Base-by-base conservation (phyloP, 164 flowering plant genomes). In the Houttuynia cordata region DNA sequence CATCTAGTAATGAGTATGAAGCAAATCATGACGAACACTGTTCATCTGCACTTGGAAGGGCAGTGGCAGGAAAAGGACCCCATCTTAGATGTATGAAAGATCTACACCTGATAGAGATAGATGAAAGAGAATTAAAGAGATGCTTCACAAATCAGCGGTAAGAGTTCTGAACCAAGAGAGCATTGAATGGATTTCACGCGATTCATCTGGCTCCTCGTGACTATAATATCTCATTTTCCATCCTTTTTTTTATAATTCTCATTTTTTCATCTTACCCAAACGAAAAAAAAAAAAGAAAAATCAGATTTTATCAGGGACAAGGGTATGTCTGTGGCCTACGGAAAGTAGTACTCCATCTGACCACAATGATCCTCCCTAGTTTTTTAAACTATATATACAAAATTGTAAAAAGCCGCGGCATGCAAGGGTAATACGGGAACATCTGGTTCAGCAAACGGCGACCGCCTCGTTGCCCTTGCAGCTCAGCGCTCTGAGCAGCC, bases 401-500 rank as follows among this genome's bases (percentile, higher is more conserved):
- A 51, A 52, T 52, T 18, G 55, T 9, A 8, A 21, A 52, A 52
- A 18, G 8, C 22, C 10, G 5, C 10, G 10, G 20, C 12, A 23
- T 1, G 23, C 20, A 7, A 51, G 53, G 53, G 53, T 19, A 18
- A 1, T 10, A 3, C 7, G 24, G 10, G 22, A n/a, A 21, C 8
- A 12, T 52, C 23, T 17, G 23, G 23, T 52, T 54, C 34, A 54
- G 18, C 30, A 24, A 7, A 62, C 45, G 15, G 23, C 64, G 41
- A 25, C 18, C 25, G 40, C 56, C 7, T 74, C 74, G 39, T 73
- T 73, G 57, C 76, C 80, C 52, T 63, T 79, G 74, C 93, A 86
- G 61, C 86, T 81, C 57, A 84, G 54, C 12, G 76, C 86, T 18
- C 74, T 74, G 24, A 86, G 71, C 20, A 86, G 40, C 21, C 66